Conservation (phyloP, 805 yeast genomes). For the Starmerella scarabaei region DNA sequence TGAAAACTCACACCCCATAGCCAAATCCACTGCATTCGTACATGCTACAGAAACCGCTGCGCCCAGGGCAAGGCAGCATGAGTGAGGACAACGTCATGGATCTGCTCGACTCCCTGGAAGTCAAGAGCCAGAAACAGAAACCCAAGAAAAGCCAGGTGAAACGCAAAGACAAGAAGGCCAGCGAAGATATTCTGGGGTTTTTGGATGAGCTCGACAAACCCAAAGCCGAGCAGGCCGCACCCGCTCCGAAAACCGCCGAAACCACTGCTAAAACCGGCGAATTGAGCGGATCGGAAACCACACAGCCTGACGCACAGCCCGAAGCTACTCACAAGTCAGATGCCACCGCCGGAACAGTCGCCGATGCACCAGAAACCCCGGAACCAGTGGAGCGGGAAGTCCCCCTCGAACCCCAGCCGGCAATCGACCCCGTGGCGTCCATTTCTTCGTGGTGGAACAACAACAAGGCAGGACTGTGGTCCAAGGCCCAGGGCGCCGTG, state of each 20-base stretch:
- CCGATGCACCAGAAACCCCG: not conserved
- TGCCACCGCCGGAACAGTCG: not conserved
- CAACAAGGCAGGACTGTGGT: slow-evolving; percentile 31
- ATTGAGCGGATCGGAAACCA: not conserved
- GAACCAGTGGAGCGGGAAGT: not conserved
- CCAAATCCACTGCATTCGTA: too few relatives aligned
- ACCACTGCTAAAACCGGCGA: not conserved
- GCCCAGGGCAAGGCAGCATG: not conserved
- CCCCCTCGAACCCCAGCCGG: not conserved
- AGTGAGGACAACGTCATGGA: slow-evolving; percentile 30
- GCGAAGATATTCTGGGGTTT: slow-evolving; percentile 32
- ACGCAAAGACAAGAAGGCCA: slow-evolving; percentile 21
- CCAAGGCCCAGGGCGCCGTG: slow-evolving; percentile 23
- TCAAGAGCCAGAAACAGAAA: slow-evolving; percentile 16
- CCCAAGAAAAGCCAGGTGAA: slow-evolving; percentile 18
- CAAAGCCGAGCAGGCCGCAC: slow-evolving; percentile 1
- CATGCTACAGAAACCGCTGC: not conserved
- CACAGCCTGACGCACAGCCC: not conserved
- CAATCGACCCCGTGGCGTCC: slow-evolving; percentile 26
- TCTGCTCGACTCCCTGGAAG: slow-evolving; percentile 30
- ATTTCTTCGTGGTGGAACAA: slow-evolving; percentile 29
- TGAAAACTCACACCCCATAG: too few relatives aligned
- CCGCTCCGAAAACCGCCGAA: slow-evolving; percentile 2
- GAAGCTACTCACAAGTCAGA: not conserved
- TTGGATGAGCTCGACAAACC: slow-evolving; percentile 27